Evolutionary conservation across 78 protist genomes (phyloP).

Genomic region (Anaeramoeba ignava): DNA sequence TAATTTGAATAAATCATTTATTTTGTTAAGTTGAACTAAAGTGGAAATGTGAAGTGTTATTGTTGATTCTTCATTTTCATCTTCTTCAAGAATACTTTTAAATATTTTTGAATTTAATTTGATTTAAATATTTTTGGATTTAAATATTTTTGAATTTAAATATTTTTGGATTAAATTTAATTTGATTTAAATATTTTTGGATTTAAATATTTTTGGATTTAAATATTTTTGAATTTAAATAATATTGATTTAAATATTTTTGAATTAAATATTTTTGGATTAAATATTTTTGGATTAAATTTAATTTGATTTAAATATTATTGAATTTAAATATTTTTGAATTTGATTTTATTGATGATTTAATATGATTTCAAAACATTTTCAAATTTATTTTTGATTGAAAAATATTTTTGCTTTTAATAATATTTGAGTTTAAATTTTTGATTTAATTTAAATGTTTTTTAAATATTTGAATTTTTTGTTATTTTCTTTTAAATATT

Average conservation of each 20-base stretch:
- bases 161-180: background rate
- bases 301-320: too few relatives aligned
- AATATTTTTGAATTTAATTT: background rate
- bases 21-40: background rate
- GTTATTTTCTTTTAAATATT: too few relatives aligned
- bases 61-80: background rate
- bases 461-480: too few relatives aligned
- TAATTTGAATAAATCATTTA: background rate
- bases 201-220: background rate
- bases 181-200: background rate
- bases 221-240: background rate
- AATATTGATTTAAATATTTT: background rate
- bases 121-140: background rate
- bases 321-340: too few relatives aligned
- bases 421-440: too few relatives aligned
- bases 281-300: too few relatives aligned
- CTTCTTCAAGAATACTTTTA: background rate
- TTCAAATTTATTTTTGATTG: too few relatives aligned
- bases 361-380: too few relatives aligned
- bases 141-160: background rate
- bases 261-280: too few relatives aligned
- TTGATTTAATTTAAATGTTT: too few relatives aligned
- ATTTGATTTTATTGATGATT: too few relatives aligned
- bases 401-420: too few relatives aligned
- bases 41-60: background rate